phyloP scores from a whole-genome alignment of 345 rosid genomes.

The Eucalyptus shirleyi region DNA sequence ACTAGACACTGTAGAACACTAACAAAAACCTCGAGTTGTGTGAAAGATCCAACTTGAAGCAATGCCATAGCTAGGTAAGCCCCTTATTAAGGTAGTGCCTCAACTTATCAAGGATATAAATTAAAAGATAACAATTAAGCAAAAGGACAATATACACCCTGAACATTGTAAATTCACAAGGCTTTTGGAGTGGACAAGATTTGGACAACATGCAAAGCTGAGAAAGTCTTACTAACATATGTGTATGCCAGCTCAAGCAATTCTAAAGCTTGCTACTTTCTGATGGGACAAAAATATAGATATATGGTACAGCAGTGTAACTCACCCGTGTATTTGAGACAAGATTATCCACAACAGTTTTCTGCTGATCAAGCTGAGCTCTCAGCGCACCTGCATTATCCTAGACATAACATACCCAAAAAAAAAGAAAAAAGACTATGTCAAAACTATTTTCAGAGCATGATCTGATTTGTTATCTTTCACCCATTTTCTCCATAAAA shows the following conservation, averaged over 20 bases:
- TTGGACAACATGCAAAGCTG: neutral
- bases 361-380: conserved; percentile 67
- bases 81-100: neutral
- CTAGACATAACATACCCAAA: conserved; percentile 7
- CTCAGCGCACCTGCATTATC: conserved; percentile 49
- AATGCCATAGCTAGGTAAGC: neutral
- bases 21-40: neutral
- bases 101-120: neutral
- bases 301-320: neutral
- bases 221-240: neutral
- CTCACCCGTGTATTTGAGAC: conserved; percentile 66
- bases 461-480: neutral
- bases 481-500: neutral
- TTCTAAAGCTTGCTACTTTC: neutral
- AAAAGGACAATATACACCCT: neutral
- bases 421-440: neutral
- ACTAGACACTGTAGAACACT: neutral
- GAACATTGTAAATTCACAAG: neutral
- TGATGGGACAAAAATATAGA: neutral
- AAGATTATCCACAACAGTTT: conserved; percentile 57
- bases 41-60: neutral
- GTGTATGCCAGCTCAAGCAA: neutral
- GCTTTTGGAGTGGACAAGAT: neutral
- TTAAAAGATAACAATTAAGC: neutral
- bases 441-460: neutral